Percentiles rank a stretch among this genome's conserved stretches.
Evolutionary conservation across 140 eudicot genomes (phyloP).

Genomic region (Bidens hawaiensis): DNA sequence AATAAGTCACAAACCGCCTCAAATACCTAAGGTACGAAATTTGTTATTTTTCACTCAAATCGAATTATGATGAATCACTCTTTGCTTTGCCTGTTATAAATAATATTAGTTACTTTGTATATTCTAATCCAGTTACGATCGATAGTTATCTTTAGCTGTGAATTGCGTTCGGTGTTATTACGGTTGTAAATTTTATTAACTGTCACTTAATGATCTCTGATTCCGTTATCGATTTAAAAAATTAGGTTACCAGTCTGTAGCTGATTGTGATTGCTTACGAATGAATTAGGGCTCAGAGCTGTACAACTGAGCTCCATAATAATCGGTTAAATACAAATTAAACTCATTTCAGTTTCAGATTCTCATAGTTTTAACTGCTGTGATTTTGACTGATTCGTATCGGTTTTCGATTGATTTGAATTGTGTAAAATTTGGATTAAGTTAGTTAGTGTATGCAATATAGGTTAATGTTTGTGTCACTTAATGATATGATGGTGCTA

Average conservation of each 20-base stretch:
- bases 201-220: conserved; percentile 12
- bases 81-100: too few species aligned
- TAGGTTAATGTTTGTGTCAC: background rate
- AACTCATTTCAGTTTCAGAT: background rate
- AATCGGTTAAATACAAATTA: background rate
- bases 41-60: conserved; percentile 6
- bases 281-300: conserved; percentile 21
- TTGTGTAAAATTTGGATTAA: too few species aligned
- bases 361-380: background rate
- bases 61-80: too few species aligned
- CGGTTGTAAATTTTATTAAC: background rate
- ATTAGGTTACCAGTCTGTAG: background rate
- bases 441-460: background rate
- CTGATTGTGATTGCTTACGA: conserved; percentile 15
- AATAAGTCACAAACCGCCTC: conserved; percentile 12
- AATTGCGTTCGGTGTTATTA: background rate
- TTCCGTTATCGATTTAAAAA: too few species aligned
- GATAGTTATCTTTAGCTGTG: conserved; percentile 5
- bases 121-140: background rate
- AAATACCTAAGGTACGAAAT: conserved; percentile 26
- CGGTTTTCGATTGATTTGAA: too few species aligned
- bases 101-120: background rate
- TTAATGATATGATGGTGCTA: background rate
- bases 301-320: background rate
- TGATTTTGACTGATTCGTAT: background rate